phyloP scores from a whole-genome alignment of 2,329 filamentous ascomycete genomes.

The Penicillium sp. region DNA sequence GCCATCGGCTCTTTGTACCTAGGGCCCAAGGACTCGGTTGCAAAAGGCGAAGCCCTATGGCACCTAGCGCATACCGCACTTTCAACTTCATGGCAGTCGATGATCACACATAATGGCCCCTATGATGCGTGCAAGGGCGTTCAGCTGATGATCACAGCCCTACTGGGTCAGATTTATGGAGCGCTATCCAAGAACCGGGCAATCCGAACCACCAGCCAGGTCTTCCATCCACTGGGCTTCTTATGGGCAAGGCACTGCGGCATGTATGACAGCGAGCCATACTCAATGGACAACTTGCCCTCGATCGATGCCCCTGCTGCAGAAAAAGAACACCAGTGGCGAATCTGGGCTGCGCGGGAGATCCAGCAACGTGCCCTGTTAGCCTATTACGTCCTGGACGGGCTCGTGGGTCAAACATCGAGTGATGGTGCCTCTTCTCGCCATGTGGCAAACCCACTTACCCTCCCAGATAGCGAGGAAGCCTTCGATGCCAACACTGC shows the following conservation, averaged over 20 bases:
- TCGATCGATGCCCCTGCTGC: conserved; percentile 30
- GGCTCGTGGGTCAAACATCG: conserved; percentile 47
- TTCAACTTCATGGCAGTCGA: conserved; percentile 48
- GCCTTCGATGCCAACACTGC: conserved; percentile 43
- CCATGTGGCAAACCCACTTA: conserved; percentile 45
- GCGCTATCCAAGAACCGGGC: conserved; percentile 45
- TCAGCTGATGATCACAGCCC: conserved; percentile 46
- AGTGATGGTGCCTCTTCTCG: conserved; percentile 45
- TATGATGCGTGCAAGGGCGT: conserved; percentile 48
- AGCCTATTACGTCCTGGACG: conserved; percentile 48
- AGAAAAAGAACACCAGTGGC: conserved; percentile 46
- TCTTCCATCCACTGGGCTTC: conserved; percentile 47
- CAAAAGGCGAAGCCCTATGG: conserved; percentile 49
- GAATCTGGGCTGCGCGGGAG: conserved; percentile 45
- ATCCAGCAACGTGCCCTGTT: conserved; percentile 48
- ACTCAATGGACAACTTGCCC: conserved; percentile 37
- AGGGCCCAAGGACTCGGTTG: conserved; percentile 45
- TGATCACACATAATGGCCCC: conserved; percentile 46
- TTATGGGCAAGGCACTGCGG: conserved; percentile 49
- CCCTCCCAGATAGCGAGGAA: conserved; percentile 43
- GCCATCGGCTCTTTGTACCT: conserved; percentile 49
- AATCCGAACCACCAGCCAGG: conserved; percentile 47
- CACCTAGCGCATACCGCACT: conserved; percentile 47
- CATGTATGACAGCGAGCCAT: conserved; percentile 43
- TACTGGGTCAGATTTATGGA: conserved; percentile 48